These are phyloP conservation scores for Exophiala bonariae DNA, from an alignment of 2,329 filamentous ascomycete genomes.

Conservation along the genomic window DNA sequence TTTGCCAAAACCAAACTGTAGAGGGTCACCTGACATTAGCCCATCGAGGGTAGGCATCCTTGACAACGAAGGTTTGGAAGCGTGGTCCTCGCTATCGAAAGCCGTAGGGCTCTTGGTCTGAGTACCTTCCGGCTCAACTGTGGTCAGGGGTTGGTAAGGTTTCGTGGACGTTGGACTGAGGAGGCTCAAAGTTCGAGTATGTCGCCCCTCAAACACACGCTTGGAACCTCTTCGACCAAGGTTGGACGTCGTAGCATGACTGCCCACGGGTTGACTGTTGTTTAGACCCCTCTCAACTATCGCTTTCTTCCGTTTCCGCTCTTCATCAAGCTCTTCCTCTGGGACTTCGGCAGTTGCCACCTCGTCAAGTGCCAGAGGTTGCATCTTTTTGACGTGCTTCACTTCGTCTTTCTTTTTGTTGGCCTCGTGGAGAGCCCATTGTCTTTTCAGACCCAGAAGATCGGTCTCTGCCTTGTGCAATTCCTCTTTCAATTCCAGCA, in stretches of 20 bases:
- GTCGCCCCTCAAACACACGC: constrained; percentile 67
- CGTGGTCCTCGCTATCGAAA: background rate
- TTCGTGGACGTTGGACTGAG: constrained; percentile 50
- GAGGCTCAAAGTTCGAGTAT: constrained; percentile 72
- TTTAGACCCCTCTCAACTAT: constrained; percentile 17
- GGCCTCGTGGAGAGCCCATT: constrained; percentile 77
- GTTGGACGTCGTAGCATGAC: background rate
- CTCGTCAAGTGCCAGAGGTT: constrained; percentile 21
- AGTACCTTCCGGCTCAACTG: background rate
- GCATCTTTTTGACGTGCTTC: constrained; percentile 21
- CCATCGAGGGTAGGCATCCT: constrained; percentile 23
- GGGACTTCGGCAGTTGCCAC: constrained; percentile 1
- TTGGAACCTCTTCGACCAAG: constrained; percentile 38
- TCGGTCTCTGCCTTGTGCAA: constrained; percentile 79
- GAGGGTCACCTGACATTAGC: constrained; percentile 23
- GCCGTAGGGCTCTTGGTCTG: too few relatives aligned
- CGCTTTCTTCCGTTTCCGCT: constrained; percentile 19
- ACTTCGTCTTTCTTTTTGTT: constrained; percentile 72
- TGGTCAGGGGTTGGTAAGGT: background rate
- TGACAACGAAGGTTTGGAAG: constrained; percentile 7
- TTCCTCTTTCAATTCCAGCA: constrained; percentile 89
- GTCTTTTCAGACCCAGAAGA: constrained; percentile 73
- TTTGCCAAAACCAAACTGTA: constrained; percentile 28
- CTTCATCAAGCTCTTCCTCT: constrained; percentile 22
- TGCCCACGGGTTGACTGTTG: too few relatives aligned